These are phyloP conservation scores for Pezicula rhizophila DNA, from an alignment of 2,329 filamentous ascomycete species.

Conservation along the genomic window DNA sequence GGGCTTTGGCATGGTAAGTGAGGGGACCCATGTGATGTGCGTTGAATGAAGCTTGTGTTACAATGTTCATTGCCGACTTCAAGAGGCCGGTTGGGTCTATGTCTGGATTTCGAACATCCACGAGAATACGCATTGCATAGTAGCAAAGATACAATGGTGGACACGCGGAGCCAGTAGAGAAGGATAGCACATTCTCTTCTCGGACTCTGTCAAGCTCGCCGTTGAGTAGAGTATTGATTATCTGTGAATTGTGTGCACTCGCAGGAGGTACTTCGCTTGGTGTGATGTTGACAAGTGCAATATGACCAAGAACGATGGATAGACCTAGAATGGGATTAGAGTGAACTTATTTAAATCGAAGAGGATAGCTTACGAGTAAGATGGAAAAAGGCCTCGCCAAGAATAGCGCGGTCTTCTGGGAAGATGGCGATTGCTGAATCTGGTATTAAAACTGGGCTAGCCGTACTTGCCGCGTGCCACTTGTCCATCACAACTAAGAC, in stretches of 20 bases:
- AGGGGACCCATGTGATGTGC: slow-evolving; percentile 54
- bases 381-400: slow-evolving; percentile 60
- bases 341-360: neutral
- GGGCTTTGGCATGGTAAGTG: slow-evolving; percentile 59
- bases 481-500: slow-evolving; percentile 65
- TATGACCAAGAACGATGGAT: slow-evolving; percentile 52
- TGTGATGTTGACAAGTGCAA: slow-evolving; percentile 40
- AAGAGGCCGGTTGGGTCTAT: slow-evolving; percentile 51
- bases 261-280: slow-evolving; percentile 37
- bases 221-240: slow-evolving; percentile 45
- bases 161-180: slow-evolving; percentile 43
- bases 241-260: slow-evolving; percentile 33
- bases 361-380: slow-evolving; percentile 51
- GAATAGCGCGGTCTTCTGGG: slow-evolving; percentile 50
- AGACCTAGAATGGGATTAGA: slow-evolving; percentile 35
- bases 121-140: slow-evolving; percentile 63
- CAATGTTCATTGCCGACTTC: slow-evolving; percentile 53
- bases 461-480: slow-evolving; percentile 66
- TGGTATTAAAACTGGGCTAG: slow-evolving; percentile 55
- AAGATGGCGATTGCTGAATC: slow-evolving; percentile 55
- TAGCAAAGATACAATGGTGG: slow-evolving; percentile 61
- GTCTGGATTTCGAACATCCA: slow-evolving; percentile 52
- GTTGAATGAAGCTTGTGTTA: slow-evolving; percentile 50
- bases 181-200: slow-evolving; percentile 53
- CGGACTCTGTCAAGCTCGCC: slow-evolving; percentile 60